Evolutionary conservation across 371 early-diverging fungal genomes (phyloP), one percentile per base, ranked within the genome.

Genomic region (Rhizopus stolonifer): DNA sequence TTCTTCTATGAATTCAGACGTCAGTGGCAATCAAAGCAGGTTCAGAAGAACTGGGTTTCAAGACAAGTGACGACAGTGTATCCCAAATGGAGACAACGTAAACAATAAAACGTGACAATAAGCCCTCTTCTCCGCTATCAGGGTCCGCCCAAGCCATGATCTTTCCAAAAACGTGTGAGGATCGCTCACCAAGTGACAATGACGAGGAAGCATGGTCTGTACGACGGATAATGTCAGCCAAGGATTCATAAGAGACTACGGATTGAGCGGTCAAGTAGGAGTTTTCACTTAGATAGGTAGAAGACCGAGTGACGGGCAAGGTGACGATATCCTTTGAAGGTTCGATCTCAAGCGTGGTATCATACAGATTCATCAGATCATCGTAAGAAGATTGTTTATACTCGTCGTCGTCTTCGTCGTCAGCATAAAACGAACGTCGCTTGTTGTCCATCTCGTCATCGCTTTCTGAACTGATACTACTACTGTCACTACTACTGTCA

Each of bases 211-310:
- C 4, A 4, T 36, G n/a, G 5, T 36, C 36, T 36, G 36, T 36
- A 11, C 14, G 14, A 36, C 36, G 8, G 19, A 21, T 42, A 9
- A 42, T 42, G 22, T 42, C 42, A n/a, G 42, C 42, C 42, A 42
- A 21, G 3, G 42, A 42, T 42, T 42, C 19, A 19, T 42, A 42
- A 4, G 42, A 42, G 2, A 18, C 21, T 19, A 21, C 42, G 7
- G 42, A 38, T n/a, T 38, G 11, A 15, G n/a, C 38, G 6, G 38
- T n/a, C n/a, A 38, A 15, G 14, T n/a, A 38, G 15, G 61, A 62
- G 24, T 23, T 53, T 39, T 62, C 56, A 32, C 62, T 62, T 19
- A 56, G 22, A 38, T 55, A 52, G 21, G 61, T 52, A 29, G 44
- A 43, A 8, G 61, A 56, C 24, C 61, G 52, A 38, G 56, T 61